These are phyloP conservation scores for Chalaropsis ovoidea DNA, from an alignment of 2,329 filamentous ascomycete genomes.

Conservation along the genomic window DNA sequence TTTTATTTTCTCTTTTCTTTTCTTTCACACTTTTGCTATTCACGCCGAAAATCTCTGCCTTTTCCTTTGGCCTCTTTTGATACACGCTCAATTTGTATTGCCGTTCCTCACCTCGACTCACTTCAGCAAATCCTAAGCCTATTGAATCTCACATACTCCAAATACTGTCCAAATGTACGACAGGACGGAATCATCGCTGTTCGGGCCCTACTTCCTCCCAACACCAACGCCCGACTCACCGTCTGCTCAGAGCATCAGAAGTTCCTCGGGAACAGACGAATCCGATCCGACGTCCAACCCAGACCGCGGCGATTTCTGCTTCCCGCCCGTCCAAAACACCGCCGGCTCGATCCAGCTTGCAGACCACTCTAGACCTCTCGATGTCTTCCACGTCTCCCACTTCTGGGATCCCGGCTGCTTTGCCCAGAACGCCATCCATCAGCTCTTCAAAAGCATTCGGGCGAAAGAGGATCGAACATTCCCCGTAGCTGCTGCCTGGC, in stretches of 20 bases:
- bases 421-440: not conserved
- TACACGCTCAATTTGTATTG: too few relatives aligned
- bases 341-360: not conserved
- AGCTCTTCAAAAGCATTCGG: constrained; percentile 8
- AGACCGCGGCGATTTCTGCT: not conserved
- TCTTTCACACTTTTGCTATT: not conserved
- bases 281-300: not conserved
- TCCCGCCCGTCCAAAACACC: not conserved
- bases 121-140: too few relatives aligned
- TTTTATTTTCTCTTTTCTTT: not conserved
- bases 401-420: constrained; percentile 3
- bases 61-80: too few relatives aligned
- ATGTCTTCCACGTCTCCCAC: constrained; percentile 1
- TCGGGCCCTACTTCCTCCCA: too few relatives aligned
- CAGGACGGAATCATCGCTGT: too few relatives aligned
- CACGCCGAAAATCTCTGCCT: not conserved
- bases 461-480: not conserved
- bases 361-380: not conserved
- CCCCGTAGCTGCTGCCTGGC: not conserved
- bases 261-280: too few relatives aligned
- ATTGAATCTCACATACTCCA: too few relatives aligned
- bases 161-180: too few relatives aligned
- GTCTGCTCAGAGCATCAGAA: too few relatives aligned
- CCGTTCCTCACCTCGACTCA: too few relatives aligned
- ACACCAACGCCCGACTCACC: too few relatives aligned